Evolutionary conservation across 78 protist species (phyloP).

Genomic region (Dictyostelium firmibasis): DNA sequence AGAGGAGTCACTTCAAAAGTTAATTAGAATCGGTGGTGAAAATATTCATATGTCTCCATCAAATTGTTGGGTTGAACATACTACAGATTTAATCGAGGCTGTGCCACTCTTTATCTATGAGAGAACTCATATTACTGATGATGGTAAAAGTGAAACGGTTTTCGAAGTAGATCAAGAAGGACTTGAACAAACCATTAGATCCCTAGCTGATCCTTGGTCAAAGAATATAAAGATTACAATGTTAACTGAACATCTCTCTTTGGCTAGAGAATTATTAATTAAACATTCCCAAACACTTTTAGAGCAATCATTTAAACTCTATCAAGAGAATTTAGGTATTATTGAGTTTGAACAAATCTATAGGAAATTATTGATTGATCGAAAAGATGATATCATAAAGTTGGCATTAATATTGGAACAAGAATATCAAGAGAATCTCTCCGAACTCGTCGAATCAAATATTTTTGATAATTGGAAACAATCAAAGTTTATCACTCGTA

Average conservation of each 20-base stretch:
- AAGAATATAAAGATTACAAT: conserved; percentile 50
- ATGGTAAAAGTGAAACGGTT: conserved; percentile 7
- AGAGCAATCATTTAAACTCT: neutral
- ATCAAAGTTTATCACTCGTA: conserved; percentile 44
- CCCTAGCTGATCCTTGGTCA: conserved; percentile 48
- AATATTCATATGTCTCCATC: conserved; percentile 65
- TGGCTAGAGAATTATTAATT: conserved; percentile 55
- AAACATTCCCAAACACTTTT: neutral
- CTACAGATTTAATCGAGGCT: conserved; percentile 78
- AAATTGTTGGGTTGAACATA: conserved; percentile 68
- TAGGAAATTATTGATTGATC: neutral
- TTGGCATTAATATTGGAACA: neutral
- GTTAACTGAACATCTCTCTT: conserved; percentile 26
- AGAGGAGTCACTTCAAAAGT: conserved; percentile 53
- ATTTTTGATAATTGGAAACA: conserved; percentile 24
- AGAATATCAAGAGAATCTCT: neutral
- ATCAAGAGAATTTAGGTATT: neutral
- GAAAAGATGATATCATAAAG: conserved; percentile 4
- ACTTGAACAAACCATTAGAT: conserved; percentile 60
- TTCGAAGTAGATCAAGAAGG: conserved; percentile 84
- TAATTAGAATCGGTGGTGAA: conserved; percentile 72
- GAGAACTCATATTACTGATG: neutral
- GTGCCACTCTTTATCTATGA: conserved; percentile 82
- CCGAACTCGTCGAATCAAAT: neutral
- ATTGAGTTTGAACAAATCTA: neutral